Conservation (phyloP, 2,329 filamentous ascomycete genomes). For the Colletotrichum sp. region DNA sequence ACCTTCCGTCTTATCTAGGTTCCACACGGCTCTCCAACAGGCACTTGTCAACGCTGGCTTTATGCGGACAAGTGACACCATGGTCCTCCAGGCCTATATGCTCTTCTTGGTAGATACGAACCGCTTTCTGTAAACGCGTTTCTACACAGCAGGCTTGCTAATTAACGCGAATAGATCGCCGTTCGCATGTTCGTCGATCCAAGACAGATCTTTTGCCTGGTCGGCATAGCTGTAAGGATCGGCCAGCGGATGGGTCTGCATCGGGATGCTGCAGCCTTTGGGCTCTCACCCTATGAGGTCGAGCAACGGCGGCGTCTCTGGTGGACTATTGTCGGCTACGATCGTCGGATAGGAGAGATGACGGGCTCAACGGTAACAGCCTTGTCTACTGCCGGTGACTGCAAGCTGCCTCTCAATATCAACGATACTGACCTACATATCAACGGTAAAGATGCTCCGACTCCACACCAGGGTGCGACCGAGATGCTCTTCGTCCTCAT, state of each 20-base stretch:
- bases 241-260: constrained; percentile 74
- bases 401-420: constrained; percentile 63
- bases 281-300: constrained; percentile 62
- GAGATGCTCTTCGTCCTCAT: constrained; percentile 67
- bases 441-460: constrained; percentile 59
- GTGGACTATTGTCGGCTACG: constrained; percentile 75
- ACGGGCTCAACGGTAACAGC: constrained; percentile 63
- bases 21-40: constrained; percentile 64
- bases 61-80: constrained; percentile 68
- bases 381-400: constrained; percentile 58
- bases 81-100: constrained; percentile 70
- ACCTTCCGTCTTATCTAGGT: constrained; percentile 53
- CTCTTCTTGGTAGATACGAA: constrained; percentile 63
- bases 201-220: constrained; percentile 62
- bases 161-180: constrained; percentile 30
- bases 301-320: constrained; percentile 75
- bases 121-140: not conserved
- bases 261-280: constrained; percentile 60
- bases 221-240: constrained; percentile 70
- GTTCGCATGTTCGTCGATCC: constrained; percentile 66
- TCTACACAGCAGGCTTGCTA: not conserved
- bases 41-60: constrained; percentile 71
- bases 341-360: constrained; percentile 72
- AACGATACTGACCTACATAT: constrained; percentile 65
- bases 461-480: constrained; percentile 54